Evolutionary conservation across 306 rosid genomes (phyloP).

Genomic region (Cercis canadensis): DNA sequence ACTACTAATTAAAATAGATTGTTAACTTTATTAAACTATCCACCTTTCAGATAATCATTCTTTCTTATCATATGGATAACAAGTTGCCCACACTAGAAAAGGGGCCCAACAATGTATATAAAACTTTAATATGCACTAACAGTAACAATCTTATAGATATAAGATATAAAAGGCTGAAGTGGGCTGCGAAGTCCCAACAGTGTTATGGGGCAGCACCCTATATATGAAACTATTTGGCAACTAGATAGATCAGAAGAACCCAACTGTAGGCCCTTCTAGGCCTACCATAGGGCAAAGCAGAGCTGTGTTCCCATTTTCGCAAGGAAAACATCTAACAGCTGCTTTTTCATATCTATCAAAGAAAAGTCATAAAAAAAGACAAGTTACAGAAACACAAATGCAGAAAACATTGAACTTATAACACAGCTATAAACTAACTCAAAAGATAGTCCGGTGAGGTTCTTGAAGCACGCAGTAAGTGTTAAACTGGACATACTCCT

Average conservation of each 20-base stretch:
- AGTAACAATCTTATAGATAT: constrained; percentile 13
- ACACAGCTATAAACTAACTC: constrained; percentile 22
- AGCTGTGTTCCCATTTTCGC: constrained; percentile 9
- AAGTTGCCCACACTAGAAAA: constrained; percentile 32
- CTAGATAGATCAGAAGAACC: constrained; percentile 25
- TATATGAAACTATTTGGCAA: constrained; percentile 23
- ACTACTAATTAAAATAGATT: constrained; percentile 4
- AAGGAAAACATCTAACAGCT: too few relatives aligned
- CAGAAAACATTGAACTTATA: background rate
- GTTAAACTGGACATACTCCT: constrained; percentile 19
- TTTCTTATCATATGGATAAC: constrained; percentile 24
- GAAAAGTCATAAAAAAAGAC: background rate
- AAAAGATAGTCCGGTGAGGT: constrained; percentile 27
- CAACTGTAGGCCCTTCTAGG: constrained; percentile 10
- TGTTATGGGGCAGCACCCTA: constrained; percentile 9
- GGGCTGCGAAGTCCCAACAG: constrained; percentile 30
- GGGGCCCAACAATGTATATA: constrained; percentile 37
- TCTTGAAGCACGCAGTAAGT: constrained; percentile 10
- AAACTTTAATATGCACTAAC: constrained; percentile 10
- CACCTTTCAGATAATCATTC: constrained; percentile 36
- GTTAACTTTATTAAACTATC: constrained; percentile 38
- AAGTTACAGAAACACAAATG: background rate
- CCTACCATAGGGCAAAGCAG: constrained; percentile 3
- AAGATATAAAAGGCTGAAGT: constrained; percentile 24
- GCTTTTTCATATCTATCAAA: constrained; percentile 17